These are phyloP conservation scores for Melaleuca quinquenervia DNA, from an alignment of 345 rosid genomes.

Conservation along the genomic window DNA sequence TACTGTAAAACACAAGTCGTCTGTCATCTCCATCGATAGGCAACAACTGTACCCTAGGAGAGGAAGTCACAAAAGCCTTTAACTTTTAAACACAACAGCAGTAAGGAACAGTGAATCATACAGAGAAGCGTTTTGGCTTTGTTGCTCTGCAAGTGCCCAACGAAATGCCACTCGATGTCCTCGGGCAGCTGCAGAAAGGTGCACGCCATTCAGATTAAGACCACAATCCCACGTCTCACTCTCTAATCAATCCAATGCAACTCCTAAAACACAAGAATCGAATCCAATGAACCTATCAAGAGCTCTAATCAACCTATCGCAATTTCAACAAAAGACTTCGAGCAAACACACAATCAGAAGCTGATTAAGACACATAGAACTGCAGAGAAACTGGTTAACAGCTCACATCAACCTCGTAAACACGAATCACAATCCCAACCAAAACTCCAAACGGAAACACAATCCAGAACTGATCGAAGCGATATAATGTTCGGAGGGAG, in stretches of 20 bases:
- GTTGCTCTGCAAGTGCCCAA: slow-evolving; percentile 90
- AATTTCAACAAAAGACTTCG: not conserved
- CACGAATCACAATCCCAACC: not conserved
- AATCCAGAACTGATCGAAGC: not conserved
- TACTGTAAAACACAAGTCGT: not conserved
- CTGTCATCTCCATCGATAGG: not conserved
- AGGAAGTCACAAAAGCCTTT: not conserved
- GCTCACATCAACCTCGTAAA: not conserved
- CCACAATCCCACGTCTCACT: not conserved
- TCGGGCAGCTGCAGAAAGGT: slow-evolving; percentile 47
- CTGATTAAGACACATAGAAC: not conserved
- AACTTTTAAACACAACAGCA: not conserved
- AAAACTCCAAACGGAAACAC: not conserved
- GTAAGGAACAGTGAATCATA: slow-evolving; percentile 9
- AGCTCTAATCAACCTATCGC: not conserved
- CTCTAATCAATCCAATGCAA: not conserved
- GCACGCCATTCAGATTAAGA: not conserved
- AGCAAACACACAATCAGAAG: not conserved
- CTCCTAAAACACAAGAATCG: not conserved
- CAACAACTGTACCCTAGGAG: not conserved
- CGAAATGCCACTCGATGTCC: slow-evolving; percentile 84
- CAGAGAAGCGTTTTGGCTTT: slow-evolving; percentile 75
- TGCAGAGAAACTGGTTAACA: not conserved
- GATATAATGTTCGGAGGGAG: not conserved
- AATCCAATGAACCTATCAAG: not conserved